Evolutionary conservation across 768 basidiomycete genomes (phyloP).

Genomic region (Tylopilus plumbeoviolaceoides): DNA sequence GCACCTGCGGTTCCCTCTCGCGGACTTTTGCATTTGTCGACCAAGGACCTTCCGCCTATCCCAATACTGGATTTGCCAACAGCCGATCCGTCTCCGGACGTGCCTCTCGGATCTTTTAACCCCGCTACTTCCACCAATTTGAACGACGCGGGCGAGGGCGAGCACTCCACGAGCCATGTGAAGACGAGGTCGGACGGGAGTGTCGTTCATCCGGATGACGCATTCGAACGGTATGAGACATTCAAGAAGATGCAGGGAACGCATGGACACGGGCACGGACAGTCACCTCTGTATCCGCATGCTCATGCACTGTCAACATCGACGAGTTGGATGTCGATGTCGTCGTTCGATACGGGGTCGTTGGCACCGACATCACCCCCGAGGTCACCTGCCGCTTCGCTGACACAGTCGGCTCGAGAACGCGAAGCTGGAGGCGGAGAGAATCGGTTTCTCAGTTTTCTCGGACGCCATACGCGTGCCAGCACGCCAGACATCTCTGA

Average conservation of each 20-base stretch:
- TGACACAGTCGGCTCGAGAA: slow-evolving; percentile 25
- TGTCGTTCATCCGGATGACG: slow-evolving; percentile 59
- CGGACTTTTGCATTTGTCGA: slow-evolving; percentile 15
- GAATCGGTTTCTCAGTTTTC: slow-evolving; percentile 53
- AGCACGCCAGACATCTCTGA: slow-evolving; percentile 49
- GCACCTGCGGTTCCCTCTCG: slow-evolving; percentile 23
- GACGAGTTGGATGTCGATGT: slow-evolving; percentile 54
- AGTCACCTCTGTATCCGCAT: slow-evolving; percentile 7
- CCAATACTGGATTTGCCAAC: slow-evolving; percentile 34
- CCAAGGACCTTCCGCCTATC: slow-evolving; percentile 54
- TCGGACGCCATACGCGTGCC: slow-evolving; percentile 44
- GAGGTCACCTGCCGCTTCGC: slow-evolving; percentile 32
- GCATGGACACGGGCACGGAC: not conserved
- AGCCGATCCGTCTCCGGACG: slow-evolving; percentile 2
- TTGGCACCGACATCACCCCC: slow-evolving; percentile 37
- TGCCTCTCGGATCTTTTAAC: not conserved
- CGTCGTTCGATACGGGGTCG: slow-evolving; percentile 48
- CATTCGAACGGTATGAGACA: slow-evolving; percentile 86
- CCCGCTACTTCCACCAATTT: not conserved
- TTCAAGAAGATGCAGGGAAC: slow-evolving; percentile 53
- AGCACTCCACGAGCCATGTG: not conserved
- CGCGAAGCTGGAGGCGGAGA: slow-evolving; percentile 15
- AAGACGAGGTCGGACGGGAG: slow-evolving; percentile 15
- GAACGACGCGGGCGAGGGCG: not conserved
- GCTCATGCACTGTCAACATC: not conserved